Percentiles rank a stretch among this genome's conserved stretches.
These are phyloP conservation scores for Diaporthe batatas DNA, from an alignment of 2,329 filamentous ascomycete genomes.

Conservation along the genomic window DNA sequence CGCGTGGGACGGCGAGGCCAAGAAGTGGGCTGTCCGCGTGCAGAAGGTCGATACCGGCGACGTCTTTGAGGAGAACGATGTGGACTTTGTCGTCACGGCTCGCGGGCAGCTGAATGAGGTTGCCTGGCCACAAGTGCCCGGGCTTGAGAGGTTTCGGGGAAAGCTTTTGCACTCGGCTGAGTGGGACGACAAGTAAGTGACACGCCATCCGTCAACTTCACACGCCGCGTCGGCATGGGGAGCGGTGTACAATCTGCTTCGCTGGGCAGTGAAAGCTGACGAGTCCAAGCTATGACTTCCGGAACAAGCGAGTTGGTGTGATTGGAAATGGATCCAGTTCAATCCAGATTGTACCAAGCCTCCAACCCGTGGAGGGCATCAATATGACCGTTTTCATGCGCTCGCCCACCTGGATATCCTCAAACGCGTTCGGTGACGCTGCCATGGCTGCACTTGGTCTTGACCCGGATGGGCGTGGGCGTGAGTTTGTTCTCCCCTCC, in stretches of 20 bases:
- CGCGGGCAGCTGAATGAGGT: constrained; percentile 59
- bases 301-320: constrained; percentile 61
- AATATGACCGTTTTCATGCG: constrained; percentile 61
- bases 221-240: too few relatives aligned
- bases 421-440: constrained; percentile 60
- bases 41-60: constrained; percentile 52
- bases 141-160: constrained; percentile 56
- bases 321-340: constrained; percentile 67
- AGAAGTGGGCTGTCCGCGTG: constrained; percentile 57
- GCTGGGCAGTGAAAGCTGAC: constrained; percentile 13
- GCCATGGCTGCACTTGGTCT: constrained; percentile 59
- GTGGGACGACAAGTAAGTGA: constrained; percentile 57
- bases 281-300: constrained; percentile 58
- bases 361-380: constrained; percentile 59
- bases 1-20: constrained; percentile 55
- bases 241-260: too few relatives aligned
- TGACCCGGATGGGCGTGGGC: constrained; percentile 55
- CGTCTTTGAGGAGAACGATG: constrained; percentile 53
- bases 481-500: constrained; percentile 49
- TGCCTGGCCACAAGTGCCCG: constrained; percentile 59
- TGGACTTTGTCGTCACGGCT: constrained; percentile 57
- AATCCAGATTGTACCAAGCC: constrained; percentile 65
- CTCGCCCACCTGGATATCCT: constrained; percentile 63
- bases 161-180: constrained; percentile 60
- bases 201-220: neutral